Evolutionary conservation across 257 asterid species (phyloP).

Genomic region (Agastache rugosa): DNA sequence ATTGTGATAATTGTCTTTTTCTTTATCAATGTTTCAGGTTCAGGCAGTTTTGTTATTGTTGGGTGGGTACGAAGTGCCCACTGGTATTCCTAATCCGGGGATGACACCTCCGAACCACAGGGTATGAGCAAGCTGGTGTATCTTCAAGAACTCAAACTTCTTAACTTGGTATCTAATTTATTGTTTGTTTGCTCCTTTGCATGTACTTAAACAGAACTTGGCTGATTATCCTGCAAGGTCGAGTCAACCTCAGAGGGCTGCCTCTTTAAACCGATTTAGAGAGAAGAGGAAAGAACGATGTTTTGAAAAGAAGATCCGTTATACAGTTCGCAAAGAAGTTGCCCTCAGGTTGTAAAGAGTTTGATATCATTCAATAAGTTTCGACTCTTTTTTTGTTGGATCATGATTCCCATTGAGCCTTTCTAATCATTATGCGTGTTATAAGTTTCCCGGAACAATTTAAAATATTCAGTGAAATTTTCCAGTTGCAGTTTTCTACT

Average conservation of each 20-base stretch:
- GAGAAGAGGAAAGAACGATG: slow-evolving; percentile 96
- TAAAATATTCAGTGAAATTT: not conserved
- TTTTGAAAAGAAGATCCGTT: slow-evolving; percentile 93
- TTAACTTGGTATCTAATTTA: slow-evolving; percentile 4
- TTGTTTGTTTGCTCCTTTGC: slow-evolving; percentile 25
- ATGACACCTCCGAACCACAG: slow-evolving; percentile 71
- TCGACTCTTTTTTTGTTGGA: not conserved
- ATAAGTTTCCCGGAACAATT: not conserved
- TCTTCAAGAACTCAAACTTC: slow-evolving; percentile 22
- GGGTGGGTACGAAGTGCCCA: slow-evolving; percentile 92
- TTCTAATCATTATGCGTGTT: not conserved
- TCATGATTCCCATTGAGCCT: not conserved
- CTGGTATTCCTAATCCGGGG: slow-evolving; percentile 70
- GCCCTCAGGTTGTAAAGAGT: slow-evolving; percentile 76
- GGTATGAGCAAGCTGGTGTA: slow-evolving; percentile 48
- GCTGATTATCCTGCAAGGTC: slow-evolving; percentile 76
- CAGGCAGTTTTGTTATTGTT: slow-evolving; percentile 86
- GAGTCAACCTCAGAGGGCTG: slow-evolving; percentile 90
- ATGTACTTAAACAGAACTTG: slow-evolving; percentile 52
- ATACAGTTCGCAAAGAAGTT: slow-evolving; percentile 96
- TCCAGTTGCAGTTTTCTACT: not conserved
- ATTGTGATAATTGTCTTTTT: not conserved
- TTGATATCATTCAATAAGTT: slow-evolving; percentile 18
- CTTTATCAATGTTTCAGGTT: slow-evolving; percentile 54
- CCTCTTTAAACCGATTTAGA: slow-evolving; percentile 89